Conservation (phyloP, 345 rosid species). For the Geranium rotundifolium region DNA sequence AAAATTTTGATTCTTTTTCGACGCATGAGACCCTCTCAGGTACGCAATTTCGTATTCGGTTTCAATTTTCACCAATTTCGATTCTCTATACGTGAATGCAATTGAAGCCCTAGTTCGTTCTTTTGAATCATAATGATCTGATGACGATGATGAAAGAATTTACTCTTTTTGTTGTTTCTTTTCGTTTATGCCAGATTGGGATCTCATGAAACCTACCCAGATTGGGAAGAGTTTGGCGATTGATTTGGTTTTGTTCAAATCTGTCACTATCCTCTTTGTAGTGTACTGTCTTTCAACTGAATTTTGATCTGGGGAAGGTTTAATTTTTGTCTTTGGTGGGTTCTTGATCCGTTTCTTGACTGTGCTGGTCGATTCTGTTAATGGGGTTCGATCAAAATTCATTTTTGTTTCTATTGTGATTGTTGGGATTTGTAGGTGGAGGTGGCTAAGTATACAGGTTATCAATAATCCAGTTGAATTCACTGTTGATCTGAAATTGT, state of each 20-base stretch:
- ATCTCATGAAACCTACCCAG: neutral
- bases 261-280: neutral
- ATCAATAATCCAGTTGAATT: neutral
- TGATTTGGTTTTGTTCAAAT: neutral
- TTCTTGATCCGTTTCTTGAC: neutral
- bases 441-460: slow-evolving; percentile 5
- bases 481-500: neutral
- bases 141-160: neutral
- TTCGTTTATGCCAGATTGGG: neutral
- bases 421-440: slow-evolving; percentile 10
- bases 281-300: neutral
- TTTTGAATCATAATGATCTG: neutral
- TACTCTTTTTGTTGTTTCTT: neutral
- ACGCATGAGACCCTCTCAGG: neutral
- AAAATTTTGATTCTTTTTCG: neutral
- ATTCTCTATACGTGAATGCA: neutral
- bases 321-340: neutral
- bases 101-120: neutral
- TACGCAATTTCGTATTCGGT: neutral
- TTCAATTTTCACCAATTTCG: neutral
- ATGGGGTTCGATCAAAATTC: slow-evolving; percentile 25
- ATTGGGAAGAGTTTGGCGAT: neutral
- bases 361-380: slow-evolving; percentile 9
- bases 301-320: neutral
- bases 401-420: slow-evolving; percentile 1